Percentiles rank a stretch among this genome's conserved stretches.
Evolutionary conservation across 106 monocot species (phyloP).

Genomic region (Ottelia alismoides): DNA sequence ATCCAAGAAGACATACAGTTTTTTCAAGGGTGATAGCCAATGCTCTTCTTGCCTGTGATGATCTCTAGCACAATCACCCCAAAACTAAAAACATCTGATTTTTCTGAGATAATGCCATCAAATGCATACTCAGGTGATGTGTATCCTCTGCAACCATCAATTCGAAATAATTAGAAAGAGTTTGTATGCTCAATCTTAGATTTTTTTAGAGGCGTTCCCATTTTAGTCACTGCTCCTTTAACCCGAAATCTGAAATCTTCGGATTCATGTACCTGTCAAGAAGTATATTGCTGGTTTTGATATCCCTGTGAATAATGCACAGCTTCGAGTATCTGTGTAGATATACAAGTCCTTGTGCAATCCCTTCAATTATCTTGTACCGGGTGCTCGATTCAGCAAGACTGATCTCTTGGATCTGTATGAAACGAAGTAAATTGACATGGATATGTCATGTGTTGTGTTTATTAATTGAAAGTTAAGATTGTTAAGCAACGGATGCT

Average conservation of each 20-base stretch:
- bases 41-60: slow-evolving; percentile 1
- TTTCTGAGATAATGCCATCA: slow-evolving; percentile 5
- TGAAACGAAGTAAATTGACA: not conserved
- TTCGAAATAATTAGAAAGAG: not conserved
- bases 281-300: slow-evolving; percentile 5
- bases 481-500: not conserved
- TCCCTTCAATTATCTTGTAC: not conserved
- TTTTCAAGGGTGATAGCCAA: not conserved
- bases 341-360: slow-evolving; percentile 1
- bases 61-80: slow-evolving; percentile 4
- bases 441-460: not conserved
- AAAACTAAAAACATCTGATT: slow-evolving; percentile 8
- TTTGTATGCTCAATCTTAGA: not conserved
- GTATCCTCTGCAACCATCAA: slow-evolving; percentile 4
- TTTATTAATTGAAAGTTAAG: not conserved
- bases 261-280: slow-evolving; percentile 1
- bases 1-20: not conserved
- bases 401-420: not conserved
- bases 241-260: slow-evolving; percentile 4
- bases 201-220: too few species aligned
- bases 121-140: slow-evolving; percentile 6
- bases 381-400: not conserved
- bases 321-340: not conserved
- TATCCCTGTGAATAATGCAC: not conserved
- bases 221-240: slow-evolving; percentile 1